Evolutionary conservation across 2,329 filamentous ascomycete genomes (phyloP).

Genomic region (Lachnellula subtilissima): DNA sequence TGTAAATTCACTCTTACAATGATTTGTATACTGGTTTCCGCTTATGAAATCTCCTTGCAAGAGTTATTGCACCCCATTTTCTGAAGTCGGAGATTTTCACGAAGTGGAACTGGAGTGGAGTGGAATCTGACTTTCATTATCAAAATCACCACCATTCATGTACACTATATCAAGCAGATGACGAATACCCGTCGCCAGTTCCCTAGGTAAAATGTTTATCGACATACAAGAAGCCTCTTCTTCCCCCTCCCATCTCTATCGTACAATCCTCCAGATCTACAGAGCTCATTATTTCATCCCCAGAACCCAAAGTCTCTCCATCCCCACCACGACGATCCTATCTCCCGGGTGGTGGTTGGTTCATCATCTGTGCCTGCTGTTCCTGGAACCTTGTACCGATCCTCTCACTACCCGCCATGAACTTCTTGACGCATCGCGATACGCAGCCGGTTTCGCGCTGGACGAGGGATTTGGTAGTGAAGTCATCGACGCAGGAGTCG

Average conservation of each 20-base stretch:
- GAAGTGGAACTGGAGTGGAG: background rate
- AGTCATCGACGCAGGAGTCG: conserved; percentile 95
- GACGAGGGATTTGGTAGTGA: conserved; percentile 92
- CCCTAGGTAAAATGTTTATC: background rate
- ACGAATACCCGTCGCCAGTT: background rate
- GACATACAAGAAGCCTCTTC: background rate
- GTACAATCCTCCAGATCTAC: background rate
- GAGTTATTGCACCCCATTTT: no score
- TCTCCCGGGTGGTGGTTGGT: conserved; percentile 27
- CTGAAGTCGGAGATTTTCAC: no score
- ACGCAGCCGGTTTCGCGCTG: conserved; percentile 87
- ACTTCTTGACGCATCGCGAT: conserved; percentile 92
- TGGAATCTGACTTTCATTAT: background rate
- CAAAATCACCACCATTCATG: background rate
- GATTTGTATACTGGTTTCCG: no score
- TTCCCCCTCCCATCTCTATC: background rate
- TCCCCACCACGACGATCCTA: conserved; percentile 8
- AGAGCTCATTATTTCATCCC: background rate
- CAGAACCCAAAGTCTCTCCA: background rate
- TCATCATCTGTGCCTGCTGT: conserved; percentile 57
- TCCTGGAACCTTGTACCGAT: conserved; percentile 85
- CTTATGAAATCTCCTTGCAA: no score
- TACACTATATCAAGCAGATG: background rate
- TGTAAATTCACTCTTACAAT: no score
- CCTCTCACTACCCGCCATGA: conserved; percentile 85